These are phyloP conservation scores for Trapa bicornis DNA, from an alignment of 345 rosid species.

Conservation along the genomic window DNA sequence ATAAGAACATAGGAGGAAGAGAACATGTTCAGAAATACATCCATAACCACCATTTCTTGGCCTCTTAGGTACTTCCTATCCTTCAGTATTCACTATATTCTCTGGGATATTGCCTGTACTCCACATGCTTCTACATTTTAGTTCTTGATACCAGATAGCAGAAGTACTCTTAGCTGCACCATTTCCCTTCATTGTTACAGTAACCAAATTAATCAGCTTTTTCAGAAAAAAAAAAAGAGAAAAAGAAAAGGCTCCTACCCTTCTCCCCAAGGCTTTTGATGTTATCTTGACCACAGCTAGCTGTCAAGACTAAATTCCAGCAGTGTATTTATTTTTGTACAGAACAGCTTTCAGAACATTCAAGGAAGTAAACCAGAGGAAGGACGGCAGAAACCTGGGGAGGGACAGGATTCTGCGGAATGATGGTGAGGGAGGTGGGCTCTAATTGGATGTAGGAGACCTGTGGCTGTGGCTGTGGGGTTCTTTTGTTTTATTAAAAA, in stretches of 20 bases:
- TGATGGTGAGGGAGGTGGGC: slow-evolving; percentile 2
- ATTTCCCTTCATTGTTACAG: too few species aligned
- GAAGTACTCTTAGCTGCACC: too few species aligned
- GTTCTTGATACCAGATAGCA: not conserved
- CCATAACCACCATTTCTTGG: not conserved
- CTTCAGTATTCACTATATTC: not conserved
- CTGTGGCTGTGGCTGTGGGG: not conserved
- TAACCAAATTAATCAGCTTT: too few species aligned
- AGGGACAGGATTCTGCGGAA: slow-evolving; percentile 5
- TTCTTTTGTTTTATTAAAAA: not conserved
- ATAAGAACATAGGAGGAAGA: slow-evolving; percentile 21
- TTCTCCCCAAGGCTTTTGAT: not conserved
- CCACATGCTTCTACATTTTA: not conserved
- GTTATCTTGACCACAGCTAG: not conserved
- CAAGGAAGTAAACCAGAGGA: not conserved
- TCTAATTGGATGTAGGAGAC: not conserved
- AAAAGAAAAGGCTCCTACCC: too few species aligned
- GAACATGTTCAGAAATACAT: slow-evolving; percentile 8
- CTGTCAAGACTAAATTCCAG: not conserved
- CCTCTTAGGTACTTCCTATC: slow-evolving; percentile 1
- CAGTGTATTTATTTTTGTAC: not conserved
- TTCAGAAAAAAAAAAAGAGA: too few species aligned
- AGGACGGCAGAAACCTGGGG: too few species aligned
- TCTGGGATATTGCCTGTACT: not conserved
- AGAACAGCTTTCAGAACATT: not conserved